phyloP scores from a whole-genome alignment of 495 filamentous ascomycete genomes.

The Tirmania nivea region DNA sequence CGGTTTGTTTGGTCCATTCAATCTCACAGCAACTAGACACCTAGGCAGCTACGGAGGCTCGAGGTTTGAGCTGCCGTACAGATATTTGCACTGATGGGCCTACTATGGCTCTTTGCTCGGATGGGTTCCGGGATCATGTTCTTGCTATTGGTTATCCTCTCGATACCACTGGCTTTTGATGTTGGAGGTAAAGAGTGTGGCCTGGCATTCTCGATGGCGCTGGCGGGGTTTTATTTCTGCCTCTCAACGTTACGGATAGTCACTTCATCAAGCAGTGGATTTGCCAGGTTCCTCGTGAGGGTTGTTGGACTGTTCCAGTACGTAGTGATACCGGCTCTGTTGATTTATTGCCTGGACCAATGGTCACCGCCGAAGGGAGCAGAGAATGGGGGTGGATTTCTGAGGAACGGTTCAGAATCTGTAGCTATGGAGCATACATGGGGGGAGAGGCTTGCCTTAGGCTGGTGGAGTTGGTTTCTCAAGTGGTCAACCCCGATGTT shows the following conservation, averaged over 20 bases:
- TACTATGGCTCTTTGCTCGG: conserved; percentile 9
- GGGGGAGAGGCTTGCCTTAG: conserved; percentile 54
- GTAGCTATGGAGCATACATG: conserved; percentile 26
- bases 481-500: conserved; percentile 90
- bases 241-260: conserved; percentile 59
- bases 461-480: conserved; percentile 72
- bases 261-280: conserved; percentile 54
- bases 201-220: conserved; percentile 69
- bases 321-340: conserved; percentile 54
- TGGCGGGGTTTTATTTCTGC: conserved; percentile 74
- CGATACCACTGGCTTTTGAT: conserved; percentile 88
- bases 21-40: background rate
- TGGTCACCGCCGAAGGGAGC: conserved; percentile 55
- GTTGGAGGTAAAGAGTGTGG: conserved; percentile 87
- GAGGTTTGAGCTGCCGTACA: background rate
- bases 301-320: conserved; percentile 56
- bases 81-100: conserved; percentile 3
- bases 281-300: conserved; percentile 33
- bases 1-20: too few relatives aligned
- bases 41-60: background rate
- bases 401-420: background rate
- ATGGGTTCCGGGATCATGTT: conserved; percentile 35
- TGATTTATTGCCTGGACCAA: conserved; percentile 86
- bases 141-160: conserved; percentile 70
- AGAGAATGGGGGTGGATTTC: conserved; percentile 39